phyloP scores from a whole-genome alignment of 495 filamentous ascomycete species.

The Penicillium nucicola region DNA sequence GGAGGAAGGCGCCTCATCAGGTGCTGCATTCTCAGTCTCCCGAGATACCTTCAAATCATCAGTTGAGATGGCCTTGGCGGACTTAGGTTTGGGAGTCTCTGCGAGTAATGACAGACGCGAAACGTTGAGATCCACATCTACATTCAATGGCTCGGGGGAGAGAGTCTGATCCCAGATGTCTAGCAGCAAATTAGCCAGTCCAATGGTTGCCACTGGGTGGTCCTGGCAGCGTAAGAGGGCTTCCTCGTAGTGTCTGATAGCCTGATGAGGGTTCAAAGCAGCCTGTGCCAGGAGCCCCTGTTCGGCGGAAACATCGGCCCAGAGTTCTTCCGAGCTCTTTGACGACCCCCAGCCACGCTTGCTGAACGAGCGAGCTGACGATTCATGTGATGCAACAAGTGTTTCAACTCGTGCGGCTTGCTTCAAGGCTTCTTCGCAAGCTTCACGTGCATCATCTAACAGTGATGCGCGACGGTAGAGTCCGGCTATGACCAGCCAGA shows the following conservation, averaged over 20 bases:
- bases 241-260: conserved; percentile 71
- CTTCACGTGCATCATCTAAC: conserved; percentile 71
- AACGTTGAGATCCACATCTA: conserved; percentile 27
- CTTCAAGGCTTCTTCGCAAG: conserved; percentile 76
- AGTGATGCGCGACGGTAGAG: conserved; percentile 81
- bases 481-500: conserved; percentile 86
- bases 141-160: conserved; percentile 36
- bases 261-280: conserved; percentile 60
- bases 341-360: conserved; percentile 68
- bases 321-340: conserved; percentile 74
- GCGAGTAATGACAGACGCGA: conserved; percentile 26
- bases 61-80: conserved; percentile 18
- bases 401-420: conserved; percentile 53
- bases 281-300: conserved; percentile 65
- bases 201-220: conserved; percentile 77
- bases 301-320: conserved; percentile 78
- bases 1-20: conserved; percentile 7
- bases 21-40: conserved; percentile 3
- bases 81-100: conserved; percentile 17
- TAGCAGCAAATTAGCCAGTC: conserved; percentile 77
- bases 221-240: conserved; percentile 71
- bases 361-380: conserved; percentile 50
- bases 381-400: conserved; percentile 39
- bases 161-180: conserved; percentile 74
- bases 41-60: conserved; percentile 21